These are phyloP conservation scores for Cerrena zonata DNA, from an alignment of 1,284 basidiomycete species.

Conservation along the genomic window DNA sequence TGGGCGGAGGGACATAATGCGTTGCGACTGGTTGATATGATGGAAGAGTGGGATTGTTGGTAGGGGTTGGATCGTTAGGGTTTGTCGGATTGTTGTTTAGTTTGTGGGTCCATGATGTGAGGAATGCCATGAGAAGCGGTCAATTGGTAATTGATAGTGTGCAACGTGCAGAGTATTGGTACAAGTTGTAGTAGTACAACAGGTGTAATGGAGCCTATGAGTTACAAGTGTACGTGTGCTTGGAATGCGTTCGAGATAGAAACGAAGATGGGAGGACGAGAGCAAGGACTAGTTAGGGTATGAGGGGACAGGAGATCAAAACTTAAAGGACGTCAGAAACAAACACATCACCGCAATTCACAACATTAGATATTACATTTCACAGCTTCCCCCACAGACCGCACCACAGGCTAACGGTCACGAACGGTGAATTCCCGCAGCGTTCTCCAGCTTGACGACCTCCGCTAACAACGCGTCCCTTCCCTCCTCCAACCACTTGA, in stretches of 20 bases:
- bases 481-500: slow-evolving; percentile 70
- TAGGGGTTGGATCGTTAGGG: neutral
- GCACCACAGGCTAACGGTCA: too few species aligned
- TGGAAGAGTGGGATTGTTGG: neutral
- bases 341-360: neutral
- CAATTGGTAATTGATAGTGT: too few species aligned
- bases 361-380: slow-evolving; percentile 9
- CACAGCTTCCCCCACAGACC: too few species aligned
- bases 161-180: neutral
- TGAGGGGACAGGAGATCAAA: neutral
- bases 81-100: neutral
- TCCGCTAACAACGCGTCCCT: slow-evolving; percentile 58
- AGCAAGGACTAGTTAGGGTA: neutral
- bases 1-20: slow-evolving; percentile 28
- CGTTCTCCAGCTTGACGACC: slow-evolving; percentile 55
- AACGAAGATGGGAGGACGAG: neutral
- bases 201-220: neutral
- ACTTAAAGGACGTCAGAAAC: neutral
- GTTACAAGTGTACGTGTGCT: neutral
- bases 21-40: slow-evolving; percentile 9
- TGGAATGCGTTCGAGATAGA: neutral
- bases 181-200: neutral
- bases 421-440: slow-evolving; percentile 39
- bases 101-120: too few species aligned
- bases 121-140: too few species aligned